Evolutionary conservation across 169 alveolate species (phyloP).

Genomic region (Hepatocystis sp.): DNA sequence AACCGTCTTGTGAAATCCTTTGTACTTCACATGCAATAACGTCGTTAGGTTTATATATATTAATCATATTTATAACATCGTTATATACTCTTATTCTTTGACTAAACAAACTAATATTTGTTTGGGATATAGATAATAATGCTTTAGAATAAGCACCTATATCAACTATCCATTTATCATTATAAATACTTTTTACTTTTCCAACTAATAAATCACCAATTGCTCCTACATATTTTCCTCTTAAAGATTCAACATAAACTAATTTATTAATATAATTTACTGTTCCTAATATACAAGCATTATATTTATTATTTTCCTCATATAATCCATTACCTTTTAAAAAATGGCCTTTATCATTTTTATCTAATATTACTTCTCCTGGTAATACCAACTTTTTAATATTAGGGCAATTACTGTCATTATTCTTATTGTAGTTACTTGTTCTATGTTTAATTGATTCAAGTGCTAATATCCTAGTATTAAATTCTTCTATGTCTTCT

Average conservation of each 20-base stretch:
- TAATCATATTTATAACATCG: conserved; percentile 93
- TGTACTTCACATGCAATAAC: conserved; percentile 94
- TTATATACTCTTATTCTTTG: conserved; percentile 92
- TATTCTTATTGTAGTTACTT: conserved; percentile 15
- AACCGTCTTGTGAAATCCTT: conserved; percentile 88
- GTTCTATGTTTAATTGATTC: conserved; percentile 49
- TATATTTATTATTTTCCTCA: conserved; percentile 55
- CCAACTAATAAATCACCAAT: conserved; percentile 91
- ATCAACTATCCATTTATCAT: conserved; percentile 92
- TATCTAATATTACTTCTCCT: conserved; percentile 64
- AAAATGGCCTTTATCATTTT: conserved; percentile 51
- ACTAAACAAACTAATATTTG: conserved; percentile 92
- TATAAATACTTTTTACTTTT: conserved; percentile 84
- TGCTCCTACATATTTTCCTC: conserved; percentile 87
- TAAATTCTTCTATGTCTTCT: conserved; percentile 66
- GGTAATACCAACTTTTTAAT: conserved; percentile 69
- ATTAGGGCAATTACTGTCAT: conserved; percentile 46
- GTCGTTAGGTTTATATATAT: conserved; percentile 90
- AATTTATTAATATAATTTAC: conserved; percentile 85
- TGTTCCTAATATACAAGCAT: conserved; percentile 62
- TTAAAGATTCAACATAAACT: conserved; percentile 88
- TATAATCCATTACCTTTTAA: conserved; percentile 73
- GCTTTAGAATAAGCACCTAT: conserved; percentile 92
- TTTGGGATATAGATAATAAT: conserved; percentile 90
- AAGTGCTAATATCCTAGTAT: conserved; percentile 22